Conservation (phyloP, 1,284 basidiomycete genomes). For the Ustanciosporium gigantosporum region DNA sequence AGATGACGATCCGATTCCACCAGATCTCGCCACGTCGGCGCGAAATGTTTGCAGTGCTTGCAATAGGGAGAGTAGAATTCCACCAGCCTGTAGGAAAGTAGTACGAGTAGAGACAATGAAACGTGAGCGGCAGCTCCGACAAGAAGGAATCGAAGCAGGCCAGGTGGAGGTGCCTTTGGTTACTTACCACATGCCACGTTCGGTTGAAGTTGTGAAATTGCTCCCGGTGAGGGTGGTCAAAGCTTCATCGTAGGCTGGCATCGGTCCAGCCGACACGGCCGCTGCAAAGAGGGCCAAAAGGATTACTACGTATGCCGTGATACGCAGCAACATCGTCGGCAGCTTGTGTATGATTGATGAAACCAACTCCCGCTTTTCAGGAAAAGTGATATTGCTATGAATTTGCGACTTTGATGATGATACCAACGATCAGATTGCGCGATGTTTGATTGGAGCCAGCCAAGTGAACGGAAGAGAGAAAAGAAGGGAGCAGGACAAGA, state of each 20-base stretch:
- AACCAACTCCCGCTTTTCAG: too few relatives aligned
- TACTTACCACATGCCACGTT: conserved; percentile 19
- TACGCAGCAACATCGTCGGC: too few relatives aligned
- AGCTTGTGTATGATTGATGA: too few relatives aligned
- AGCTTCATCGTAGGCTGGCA: conserved; percentile 13
- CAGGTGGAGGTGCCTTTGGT: too few relatives aligned
- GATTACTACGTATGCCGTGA: too few relatives aligned
- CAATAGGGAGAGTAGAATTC: conserved; percentile 70
- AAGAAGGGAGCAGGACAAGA: too few relatives aligned
- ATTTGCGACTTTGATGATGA: too few relatives aligned
- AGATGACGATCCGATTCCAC: conserved; percentile 54
- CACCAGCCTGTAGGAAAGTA: conserved; percentile 21
- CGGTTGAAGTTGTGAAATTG: conserved; percentile 24
- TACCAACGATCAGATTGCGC: too few relatives aligned
- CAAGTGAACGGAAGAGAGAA: too few relatives aligned
- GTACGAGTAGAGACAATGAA: background rate
- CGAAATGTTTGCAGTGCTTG: conserved; percentile 73
- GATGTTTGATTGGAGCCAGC: too few relatives aligned
- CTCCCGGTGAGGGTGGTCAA: conserved; percentile 9
- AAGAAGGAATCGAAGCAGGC: background rate
- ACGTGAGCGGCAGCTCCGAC: background rate
- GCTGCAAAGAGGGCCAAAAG: too few relatives aligned
- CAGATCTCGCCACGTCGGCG: conserved; percentile 80
- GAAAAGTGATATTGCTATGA: too few relatives aligned
- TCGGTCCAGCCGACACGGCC: conserved; percentile 3